phyloP scores from a whole-genome alignment of 192 early-diverging fungal species.

The Linnemannia zychae region DNA sequence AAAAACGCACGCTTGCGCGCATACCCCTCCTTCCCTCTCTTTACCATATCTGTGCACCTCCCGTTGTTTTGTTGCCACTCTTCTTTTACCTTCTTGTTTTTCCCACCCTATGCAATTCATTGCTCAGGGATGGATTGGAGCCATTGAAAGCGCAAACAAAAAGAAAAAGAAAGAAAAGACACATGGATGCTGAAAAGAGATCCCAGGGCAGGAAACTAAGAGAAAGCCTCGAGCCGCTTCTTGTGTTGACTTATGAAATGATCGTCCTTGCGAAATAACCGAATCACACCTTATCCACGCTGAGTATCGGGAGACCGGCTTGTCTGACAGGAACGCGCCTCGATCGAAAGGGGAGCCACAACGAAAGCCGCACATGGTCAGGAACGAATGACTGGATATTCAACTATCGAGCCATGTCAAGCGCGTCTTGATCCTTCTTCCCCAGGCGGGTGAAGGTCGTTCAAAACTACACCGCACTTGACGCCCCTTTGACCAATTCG shows the following conservation, averaged over 20 bases:
- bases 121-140: not conserved
- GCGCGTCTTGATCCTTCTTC: conserved; percentile 35
- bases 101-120: conserved; percentile 5
- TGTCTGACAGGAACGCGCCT: conserved; percentile 1
- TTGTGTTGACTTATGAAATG: conserved; percentile 12
- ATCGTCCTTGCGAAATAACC: conserved; percentile 15
- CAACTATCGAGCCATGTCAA: conserved; percentile 16
- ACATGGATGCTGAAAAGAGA: conserved; percentile 20
- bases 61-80: not conserved
- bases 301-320: conserved; percentile 2
- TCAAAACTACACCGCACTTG: not conserved
- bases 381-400: not conserved
- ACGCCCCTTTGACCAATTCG: not conserved
- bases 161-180: conserved; percentile 6
- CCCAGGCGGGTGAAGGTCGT: conserved; percentile 28
- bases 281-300: conserved; percentile 5
- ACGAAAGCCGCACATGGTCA: not conserved
- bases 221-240: conserved; percentile 23
- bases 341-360: not conserved
- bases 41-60: not conserved
- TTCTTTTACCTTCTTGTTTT: conserved; percentile 12
- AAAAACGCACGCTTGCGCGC: not conserved
- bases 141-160: conserved; percentile 6
- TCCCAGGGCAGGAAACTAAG: not conserved
- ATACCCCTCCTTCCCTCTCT: not conserved